Evolutionary conservation across 139 green algal species (phyloP).

Genomic region (Raphidocelis subcapitata): DNA sequence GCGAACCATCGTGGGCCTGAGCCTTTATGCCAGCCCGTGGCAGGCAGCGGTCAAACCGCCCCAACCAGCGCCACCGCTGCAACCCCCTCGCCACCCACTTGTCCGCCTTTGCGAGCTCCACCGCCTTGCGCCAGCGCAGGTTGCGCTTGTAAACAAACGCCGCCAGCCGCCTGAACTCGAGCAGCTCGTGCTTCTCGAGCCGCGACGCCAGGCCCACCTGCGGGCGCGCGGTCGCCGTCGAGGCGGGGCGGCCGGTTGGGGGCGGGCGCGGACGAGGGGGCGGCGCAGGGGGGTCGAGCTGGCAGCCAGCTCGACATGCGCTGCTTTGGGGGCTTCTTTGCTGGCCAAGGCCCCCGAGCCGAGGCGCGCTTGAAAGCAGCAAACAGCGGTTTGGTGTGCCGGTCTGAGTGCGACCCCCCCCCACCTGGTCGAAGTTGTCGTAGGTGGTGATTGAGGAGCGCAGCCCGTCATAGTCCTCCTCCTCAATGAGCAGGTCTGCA

Average conservation of each 20-base stretch:
- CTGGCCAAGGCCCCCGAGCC: no score
- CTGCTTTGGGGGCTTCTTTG: no score
- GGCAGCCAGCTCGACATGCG: no score
- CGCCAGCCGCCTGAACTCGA: conserved; percentile 94
- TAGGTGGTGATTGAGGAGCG: conserved; percentile 87
- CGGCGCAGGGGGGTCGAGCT: conserved; percentile 24
- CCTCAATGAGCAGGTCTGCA: conserved; percentile 94
- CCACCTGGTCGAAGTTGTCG: conserved; percentile 97
- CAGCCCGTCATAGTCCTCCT: conserved; percentile 91
- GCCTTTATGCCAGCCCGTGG: not conserved
- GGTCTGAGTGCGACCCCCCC: conserved; percentile 24
- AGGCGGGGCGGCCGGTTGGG: not conserved
- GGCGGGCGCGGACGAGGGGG: not conserved
- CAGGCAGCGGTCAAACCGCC: not conserved
- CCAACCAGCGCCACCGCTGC: not conserved
- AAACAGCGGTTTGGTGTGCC: not conserved
- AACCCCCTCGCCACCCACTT: conserved; percentile 12
- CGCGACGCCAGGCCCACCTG: conserved; percentile 33
- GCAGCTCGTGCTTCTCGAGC: conserved; percentile 95
- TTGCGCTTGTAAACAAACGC: conserved; percentile 93
- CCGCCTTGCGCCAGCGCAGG: conserved; percentile 84
- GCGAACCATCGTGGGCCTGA: no score
- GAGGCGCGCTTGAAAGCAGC: no score
- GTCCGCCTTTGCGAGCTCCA: conserved; percentile 86
- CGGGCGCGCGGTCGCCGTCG: not conserved